Evolutionary conservation across 192 early-diverging fungal species (phyloP).

Genomic region (Geranomyces michiganensis): DNA sequence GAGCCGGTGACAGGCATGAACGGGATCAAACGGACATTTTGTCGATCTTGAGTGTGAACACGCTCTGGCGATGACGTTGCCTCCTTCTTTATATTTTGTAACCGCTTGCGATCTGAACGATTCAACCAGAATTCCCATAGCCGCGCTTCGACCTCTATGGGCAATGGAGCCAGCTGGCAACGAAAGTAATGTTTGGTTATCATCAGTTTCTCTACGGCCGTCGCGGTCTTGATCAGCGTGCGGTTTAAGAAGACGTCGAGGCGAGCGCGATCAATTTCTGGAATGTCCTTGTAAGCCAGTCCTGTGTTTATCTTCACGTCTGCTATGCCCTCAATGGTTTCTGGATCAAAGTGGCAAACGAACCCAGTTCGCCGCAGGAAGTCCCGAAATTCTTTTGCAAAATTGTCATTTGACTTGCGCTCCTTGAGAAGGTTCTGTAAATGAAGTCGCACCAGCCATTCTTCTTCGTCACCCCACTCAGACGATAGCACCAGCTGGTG

Average conservation of each 20-base stretch:
- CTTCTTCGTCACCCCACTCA: conserved; percentile 18
- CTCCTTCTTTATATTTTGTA: conserved; percentile 9
- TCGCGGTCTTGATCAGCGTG: neutral
- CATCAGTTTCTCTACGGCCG: conserved; percentile 12
- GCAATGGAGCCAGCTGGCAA: conserved; percentile 1
- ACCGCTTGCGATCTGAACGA: neutral
- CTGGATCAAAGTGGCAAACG: conserved; percentile 4
- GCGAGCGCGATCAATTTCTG: neutral
- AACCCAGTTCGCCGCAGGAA: conserved; percentile 13
- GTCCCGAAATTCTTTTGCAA: conserved; percentile 12
- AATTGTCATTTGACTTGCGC: conserved; percentile 5
- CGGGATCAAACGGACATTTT: neutral
- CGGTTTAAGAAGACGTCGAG: conserved; percentile 8
- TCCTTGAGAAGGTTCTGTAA: conserved; percentile 11
- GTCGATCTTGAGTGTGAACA: conserved; percentile 13
- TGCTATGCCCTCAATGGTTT: conserved; percentile 10
- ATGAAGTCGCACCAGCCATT: conserved; percentile 14
- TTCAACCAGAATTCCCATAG: conserved; percentile 9
- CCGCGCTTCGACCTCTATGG: neutral
- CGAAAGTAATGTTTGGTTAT: conserved; percentile 13
- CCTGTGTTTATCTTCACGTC: conserved; percentile 8
- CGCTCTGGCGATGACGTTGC: conserved; percentile 7
- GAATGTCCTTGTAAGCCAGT: conserved; percentile 7
- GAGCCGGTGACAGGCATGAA: conserved; percentile 7
- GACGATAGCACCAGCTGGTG: neutral